These are phyloP conservation scores for Boechera retrofracta DNA, from an alignment of 345 rosid species.

Conservation along the genomic window DNA sequence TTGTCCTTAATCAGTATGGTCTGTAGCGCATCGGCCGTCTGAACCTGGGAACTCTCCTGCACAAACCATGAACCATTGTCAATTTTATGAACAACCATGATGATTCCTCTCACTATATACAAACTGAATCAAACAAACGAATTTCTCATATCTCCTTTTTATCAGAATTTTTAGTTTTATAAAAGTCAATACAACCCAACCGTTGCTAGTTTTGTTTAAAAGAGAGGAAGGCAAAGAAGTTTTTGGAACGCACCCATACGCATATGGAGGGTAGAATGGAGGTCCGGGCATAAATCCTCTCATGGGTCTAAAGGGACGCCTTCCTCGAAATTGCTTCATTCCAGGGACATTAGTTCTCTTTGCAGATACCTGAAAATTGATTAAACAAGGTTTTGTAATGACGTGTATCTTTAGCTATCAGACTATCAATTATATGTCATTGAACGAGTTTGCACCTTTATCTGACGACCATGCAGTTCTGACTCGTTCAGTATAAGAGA, in stretches of 20 bases:
- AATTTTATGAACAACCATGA: neutral
- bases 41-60: slow-evolving; percentile 96
- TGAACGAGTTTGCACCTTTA: slow-evolving; percentile 62
- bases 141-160: neutral
- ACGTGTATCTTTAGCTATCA: neutral
- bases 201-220: neutral
- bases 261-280: slow-evolving; percentile 67
- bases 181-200: neutral
- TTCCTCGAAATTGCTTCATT: slow-evolving; percentile 91
- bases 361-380: slow-evolving; percentile 77
- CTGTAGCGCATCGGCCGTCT: slow-evolving; percentile 90
- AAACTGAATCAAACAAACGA: neutral
- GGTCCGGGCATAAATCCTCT: slow-evolving; percentile 81
- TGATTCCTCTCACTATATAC: neutral
- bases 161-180: neutral
- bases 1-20: slow-evolving; percentile 65
- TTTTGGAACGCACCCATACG: slow-evolving; percentile 70
- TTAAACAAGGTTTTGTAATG: slow-evolving; percentile 1
- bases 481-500: slow-evolving; percentile 93
- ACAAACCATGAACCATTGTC: slow-evolving; percentile 30
- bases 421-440: neutral
- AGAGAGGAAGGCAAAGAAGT: slow-evolving; percentile 11
- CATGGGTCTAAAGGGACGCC: slow-evolving; percentile 82
- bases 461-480: slow-evolving; percentile 94
- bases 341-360: slow-evolving; percentile 98